Evolutionary conservation across 2,329 filamentous ascomycete species (phyloP), one percentile per base, ranked within the genome.

Genomic region (Fusarium proliferatum): DNA sequence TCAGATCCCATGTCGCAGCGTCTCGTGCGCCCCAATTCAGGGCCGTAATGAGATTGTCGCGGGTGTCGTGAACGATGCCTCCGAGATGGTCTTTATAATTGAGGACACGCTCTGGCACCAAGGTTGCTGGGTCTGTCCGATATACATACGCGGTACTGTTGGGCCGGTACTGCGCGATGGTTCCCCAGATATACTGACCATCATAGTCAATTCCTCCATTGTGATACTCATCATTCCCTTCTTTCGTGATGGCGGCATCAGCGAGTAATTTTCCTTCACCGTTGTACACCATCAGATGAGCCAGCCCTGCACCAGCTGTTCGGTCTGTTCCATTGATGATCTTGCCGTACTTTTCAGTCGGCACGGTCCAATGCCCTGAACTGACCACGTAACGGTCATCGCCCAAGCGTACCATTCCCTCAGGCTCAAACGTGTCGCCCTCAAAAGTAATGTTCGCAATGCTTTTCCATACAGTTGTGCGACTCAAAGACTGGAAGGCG

Each of bases 301-400:
- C 82, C 55, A 85, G 86, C 1, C 86, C 85, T 6, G 80, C 80
- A 8, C 85, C 84, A 4, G 83, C 67, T 11, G 81, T 83, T 30
- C 85, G 81, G 70, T 89, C 87, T 5, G 86, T 89, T 9, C 87
- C 87, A 41, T 87, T 87, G 78, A 86, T 83, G 78, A 85, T 85
- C 71, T 81, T 79, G 33, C 79, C 75, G 70, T 83, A 86, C 62
- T 82, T 83, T 19, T 80, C 58, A 6, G 84, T 86, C 1, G 77
- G 77, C 28, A 77, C 73, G 8, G 81, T 85, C 72, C 84, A 87
- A 72, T 86, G 82, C 23, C 83, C 85, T 15, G 83, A 81, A 28
- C 82, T 84, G 43, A 88, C 80, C 66, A 87, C 80, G 61, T 84
- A 86, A 21, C 85, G 83, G 46, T 86, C 80, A 26, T 80, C 69